Percentiles rank a stretch among this genome's conserved stretches.
phyloP scores from a whole-genome alignment of 176 grass and related monocot species.

The Paspalum vaginatum region DNA sequence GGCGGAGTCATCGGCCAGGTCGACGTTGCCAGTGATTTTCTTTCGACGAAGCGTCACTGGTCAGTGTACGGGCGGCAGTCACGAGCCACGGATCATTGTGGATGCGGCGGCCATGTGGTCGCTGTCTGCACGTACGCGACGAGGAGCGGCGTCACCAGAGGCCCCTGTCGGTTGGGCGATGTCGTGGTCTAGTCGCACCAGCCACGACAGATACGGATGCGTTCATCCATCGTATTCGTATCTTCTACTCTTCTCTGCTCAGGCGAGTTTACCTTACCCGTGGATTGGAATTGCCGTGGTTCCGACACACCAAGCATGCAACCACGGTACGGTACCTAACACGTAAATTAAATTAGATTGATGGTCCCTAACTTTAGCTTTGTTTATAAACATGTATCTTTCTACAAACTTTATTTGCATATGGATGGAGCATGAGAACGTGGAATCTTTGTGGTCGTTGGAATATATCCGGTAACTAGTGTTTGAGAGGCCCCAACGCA shows the following conservation, averaged over 20 bases:
- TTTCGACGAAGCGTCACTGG: background rate
- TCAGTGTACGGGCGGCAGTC: background rate
- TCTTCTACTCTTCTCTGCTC: background rate
- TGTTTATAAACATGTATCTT: background rate
- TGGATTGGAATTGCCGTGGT: too few species aligned
- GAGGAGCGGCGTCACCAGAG: background rate
- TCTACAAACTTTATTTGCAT: background rate
- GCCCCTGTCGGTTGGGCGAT: background rate
- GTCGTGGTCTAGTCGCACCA: background rate
- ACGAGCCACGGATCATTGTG: background rate
- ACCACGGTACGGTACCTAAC: too few species aligned
- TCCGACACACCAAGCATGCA: too few species aligned
- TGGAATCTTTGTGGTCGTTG: background rate
- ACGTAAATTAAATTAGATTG: background rate
- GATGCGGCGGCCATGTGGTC: constrained; percentile 14
- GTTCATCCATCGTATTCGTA: background rate
- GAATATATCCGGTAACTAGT: constrained; percentile 17
- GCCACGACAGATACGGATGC: background rate
- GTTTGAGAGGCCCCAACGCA: constrained; percentile 8
- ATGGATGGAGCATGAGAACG: background rate
- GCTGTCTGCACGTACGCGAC: constrained; percentile 3
- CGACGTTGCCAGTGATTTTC: background rate
- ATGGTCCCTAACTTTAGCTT: background rate
- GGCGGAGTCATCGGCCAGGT: background rate
- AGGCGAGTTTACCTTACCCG: too few species aligned